Conservation (phyloP, 495 filamentous ascomycete genomes). For the Aspergillus taichungensis region DNA sequence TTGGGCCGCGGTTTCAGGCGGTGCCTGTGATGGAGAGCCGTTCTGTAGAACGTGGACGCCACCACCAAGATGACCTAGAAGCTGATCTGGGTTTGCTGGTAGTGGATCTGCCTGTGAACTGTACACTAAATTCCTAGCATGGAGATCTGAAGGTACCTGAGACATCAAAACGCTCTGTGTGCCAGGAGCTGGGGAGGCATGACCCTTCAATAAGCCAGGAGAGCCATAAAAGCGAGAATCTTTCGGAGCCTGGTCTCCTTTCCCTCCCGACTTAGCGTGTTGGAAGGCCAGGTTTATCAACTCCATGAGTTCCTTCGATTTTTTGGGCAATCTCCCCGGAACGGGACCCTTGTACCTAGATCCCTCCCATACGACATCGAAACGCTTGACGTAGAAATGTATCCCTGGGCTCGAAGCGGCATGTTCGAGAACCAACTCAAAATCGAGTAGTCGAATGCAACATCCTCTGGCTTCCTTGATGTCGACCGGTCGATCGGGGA, state of each 20-base stretch:
- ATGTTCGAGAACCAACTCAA: slow-evolving; percentile 31
- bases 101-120: no score
- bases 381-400: slow-evolving; percentile 27
- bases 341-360: slow-evolving; percentile 15
- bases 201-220: no score
- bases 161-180: no score
- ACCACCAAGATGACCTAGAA: no score
- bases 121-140: no score
- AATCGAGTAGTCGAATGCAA: slow-evolving; percentile 27
- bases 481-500: slow-evolving; percentile 7
- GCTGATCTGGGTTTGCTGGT: no score
- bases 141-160: no score
- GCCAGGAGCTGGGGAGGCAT: no score
- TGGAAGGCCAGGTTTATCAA: slow-evolving; percentile 9
- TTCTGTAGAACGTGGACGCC: no score
- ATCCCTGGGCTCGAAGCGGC: slow-evolving; percentile 16
- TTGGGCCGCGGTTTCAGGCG: no score
- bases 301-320: neutral
- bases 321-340: slow-evolving; percentile 13
- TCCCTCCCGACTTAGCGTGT: neutral
- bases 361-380: slow-evolving; percentile 22
- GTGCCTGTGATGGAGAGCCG: no score
- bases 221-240: no score
- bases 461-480: slow-evolving; percentile 20
- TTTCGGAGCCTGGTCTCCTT: neutral